Evolutionary conservation across 441 rosid species (phyloP).

Genomic region (Populus hybrid): DNA sequence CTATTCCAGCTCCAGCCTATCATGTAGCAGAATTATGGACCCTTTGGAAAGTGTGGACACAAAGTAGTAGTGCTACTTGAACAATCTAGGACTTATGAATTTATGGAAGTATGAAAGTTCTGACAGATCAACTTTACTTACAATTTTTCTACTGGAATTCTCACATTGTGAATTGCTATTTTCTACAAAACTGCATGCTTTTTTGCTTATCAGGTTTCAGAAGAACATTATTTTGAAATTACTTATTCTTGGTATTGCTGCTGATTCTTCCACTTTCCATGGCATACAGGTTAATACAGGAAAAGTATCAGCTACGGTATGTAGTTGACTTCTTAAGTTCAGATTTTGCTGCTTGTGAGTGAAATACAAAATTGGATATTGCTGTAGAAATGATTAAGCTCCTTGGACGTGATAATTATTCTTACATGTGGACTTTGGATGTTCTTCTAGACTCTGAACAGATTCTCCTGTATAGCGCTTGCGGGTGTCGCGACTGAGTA

Average conservation of each 20-base stretch:
- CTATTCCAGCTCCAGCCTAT: no score
- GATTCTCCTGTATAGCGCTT: slow-evolving; percentile 82
- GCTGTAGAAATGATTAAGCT: neutral
- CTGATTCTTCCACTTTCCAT: slow-evolving; percentile 13
- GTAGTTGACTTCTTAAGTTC: slow-evolving; percentile 20
- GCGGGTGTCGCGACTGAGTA: slow-evolving; percentile 87
- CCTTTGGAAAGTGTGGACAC: neutral
- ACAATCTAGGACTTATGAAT: neutral
- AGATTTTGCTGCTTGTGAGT: neutral
- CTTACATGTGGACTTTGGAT: slow-evolving; percentile 3
- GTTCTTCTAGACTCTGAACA: slow-evolving; percentile 62
- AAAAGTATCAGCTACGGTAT: slow-evolving; percentile 67
- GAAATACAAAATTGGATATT: neutral
- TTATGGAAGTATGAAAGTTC: neutral
- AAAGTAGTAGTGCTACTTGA: neutral
- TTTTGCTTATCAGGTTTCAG: neutral
- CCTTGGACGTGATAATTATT: neutral
- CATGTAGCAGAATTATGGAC: neutral
- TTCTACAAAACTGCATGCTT: neutral
- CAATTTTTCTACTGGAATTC: neutral
- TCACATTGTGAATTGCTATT: neutral
- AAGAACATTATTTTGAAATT: neutral
- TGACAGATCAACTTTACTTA: neutral
- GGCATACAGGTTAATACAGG: slow-evolving; percentile 63
- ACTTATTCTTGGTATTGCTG: neutral